Base-by-base conservation (phyloP, 176 grass and related monocot species). In the Thinopyrum elongatum region DNA sequence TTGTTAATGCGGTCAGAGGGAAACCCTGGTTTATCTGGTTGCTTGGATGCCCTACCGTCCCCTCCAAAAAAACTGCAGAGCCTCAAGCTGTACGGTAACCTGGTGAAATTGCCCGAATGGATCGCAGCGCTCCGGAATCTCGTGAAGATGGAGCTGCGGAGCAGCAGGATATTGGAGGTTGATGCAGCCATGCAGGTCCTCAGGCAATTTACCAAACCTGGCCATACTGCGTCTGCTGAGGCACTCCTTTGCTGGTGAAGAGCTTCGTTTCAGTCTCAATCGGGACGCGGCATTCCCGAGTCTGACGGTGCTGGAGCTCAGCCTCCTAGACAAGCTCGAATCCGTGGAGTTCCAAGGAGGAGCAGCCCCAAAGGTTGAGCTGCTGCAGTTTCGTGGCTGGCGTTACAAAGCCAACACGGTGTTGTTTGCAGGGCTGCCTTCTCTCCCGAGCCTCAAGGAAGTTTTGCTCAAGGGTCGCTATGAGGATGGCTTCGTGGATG, bases 81-180 rank as follows among this genome's bases (percentile, higher is more conserved):
- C 41, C 23, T 74, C 14, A 74, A 74, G 71, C 14, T 74, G 71
- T 74, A 74, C 1, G 71, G 71, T 28, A 74, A 74, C 71, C 71
- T 74, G 41, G 71, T 74, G 14, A 74, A 74, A 29, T 29, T 74
- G 42, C 71, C 71, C 0, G 71, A 49, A 9, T 74, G 71, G 71
- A 28, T 49, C 7, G 42, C 19, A 14, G 15, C 3, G 25, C 71
- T 74, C 42, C 41, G 25, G 8, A 74, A 74, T 28, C 71, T 74
- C 6, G 41, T 74, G 41, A 74, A 74, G 71, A 49, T 74, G 71
- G 71, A 74, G 71, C 71, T 74, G 17, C 71, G 71, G 41, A 74
- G 71, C 41, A 74, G 71, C 41, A 74, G 71, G 25, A 49, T 74
- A 74, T 29, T 74, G 71, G 71, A 74, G 23, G 71, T 74, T 16